Percentiles rank a stretch among this genome's conserved stretches.
Conservation (phyloP, 179 eudicot genomes). For the Vitellaria paradoxa region DNA sequence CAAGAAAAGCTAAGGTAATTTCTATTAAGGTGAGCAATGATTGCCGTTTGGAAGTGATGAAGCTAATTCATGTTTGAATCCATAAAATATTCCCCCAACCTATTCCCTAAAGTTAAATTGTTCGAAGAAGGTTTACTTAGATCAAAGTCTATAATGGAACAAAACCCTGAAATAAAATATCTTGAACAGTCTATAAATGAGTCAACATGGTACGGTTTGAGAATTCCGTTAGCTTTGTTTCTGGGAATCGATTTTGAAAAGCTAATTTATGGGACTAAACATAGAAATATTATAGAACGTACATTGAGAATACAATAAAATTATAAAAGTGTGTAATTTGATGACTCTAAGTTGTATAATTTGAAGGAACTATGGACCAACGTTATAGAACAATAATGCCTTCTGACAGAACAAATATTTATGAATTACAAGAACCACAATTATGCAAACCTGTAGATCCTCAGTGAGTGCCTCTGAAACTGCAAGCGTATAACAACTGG, state of each 20-base stretch:
- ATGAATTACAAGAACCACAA: neutral
- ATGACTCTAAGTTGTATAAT: neutral
- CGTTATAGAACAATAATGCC: neutral
- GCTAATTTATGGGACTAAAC: neutral
- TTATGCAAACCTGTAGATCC: conserved; percentile 62
- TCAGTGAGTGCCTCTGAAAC: conserved; percentile 85
- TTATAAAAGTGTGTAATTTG: neutral
- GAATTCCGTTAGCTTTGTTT: too few relatives aligned
- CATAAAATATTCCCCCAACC: neutral
- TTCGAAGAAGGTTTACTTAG: neutral
- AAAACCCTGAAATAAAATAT: too few relatives aligned
- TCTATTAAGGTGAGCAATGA: neutral
- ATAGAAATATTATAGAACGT: neutral
- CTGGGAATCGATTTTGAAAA: neutral
- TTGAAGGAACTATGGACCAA: neutral
- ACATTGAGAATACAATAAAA: neutral
- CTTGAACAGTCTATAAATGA: too few relatives aligned
- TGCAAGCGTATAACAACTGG: conserved; percentile 92
- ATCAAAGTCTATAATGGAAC: neutral
- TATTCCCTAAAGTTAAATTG: neutral
- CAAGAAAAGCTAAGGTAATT: neutral
- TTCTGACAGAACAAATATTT: neutral
- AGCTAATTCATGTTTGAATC: too few relatives aligned
- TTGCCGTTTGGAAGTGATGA: neutral
- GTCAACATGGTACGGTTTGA: neutral